Evolutionary conservation across 2,329 filamentous ascomycete genomes (phyloP), one percentile per base, ranked within the genome.

Genomic region (Diaporthe ampelina): DNA sequence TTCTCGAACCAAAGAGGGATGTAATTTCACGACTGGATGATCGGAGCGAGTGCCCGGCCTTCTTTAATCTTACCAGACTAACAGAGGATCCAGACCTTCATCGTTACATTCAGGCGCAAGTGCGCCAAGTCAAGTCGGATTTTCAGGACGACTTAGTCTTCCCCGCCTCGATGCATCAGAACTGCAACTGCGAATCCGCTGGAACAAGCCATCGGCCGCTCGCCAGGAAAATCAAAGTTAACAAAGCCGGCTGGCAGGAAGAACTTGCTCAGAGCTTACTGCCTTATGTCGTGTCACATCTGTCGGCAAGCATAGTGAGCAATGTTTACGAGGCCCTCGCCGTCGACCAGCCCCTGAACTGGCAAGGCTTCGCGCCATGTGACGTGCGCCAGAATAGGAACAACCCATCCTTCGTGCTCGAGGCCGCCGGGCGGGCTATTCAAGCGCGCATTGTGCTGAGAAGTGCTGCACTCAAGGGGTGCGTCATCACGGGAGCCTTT

Each of bases 61-160:
- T 70, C 4, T 8, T 59, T 0, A 50, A 6, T 5, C 26, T 70
- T 0, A 70, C 29, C 2, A 24, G 50, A 1, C 8, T 50, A 4
- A 37, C 68, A 29, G 10, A 40, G 3, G 68, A 70, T 10, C 40
- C 40, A 29, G 54, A 59, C 13, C 40, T 70, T 8, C 21, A 10
- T 5, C 54, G 9, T 24, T 50, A 70, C 40, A 37, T 70, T 58
- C 40, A 15, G 10, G 45, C 26, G 54, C 68, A 59, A 45, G 54
- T 37, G 40, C 68, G 54, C 21, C 40, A 50, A 13, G 15, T 59
- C 13, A 48, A 50, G 21, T 29, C 29, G 7, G 68, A 70, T n/a
- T 58, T 70, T 3, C 61, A 21, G 7, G 61, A 50, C n/a, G 43
- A n/a, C 6, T 7, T 13, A 4, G 17, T 54, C 1, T 59, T 59